Conservation (phyloP, 345 rosid species). For the Citrus trifoliata region DNA sequence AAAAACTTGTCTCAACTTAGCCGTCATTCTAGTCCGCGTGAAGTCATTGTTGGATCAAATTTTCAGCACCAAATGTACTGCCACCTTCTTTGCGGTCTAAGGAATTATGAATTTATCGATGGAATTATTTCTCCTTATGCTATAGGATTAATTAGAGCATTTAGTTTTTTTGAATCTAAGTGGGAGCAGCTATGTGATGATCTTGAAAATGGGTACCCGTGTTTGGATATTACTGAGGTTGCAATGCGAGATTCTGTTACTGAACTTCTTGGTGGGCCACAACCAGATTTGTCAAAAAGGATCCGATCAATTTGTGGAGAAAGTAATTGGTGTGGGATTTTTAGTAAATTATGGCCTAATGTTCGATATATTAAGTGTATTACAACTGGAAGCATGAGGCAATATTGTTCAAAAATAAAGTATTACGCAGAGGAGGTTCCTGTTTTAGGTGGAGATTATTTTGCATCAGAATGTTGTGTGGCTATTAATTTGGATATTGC, state of each 20-base stretch:
- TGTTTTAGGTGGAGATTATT: conserved; percentile 46
- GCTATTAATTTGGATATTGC: conserved; percentile 40
- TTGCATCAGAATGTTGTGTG: conserved; percentile 44
- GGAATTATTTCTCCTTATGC: conserved; percentile 44
- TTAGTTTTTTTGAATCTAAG: conserved; percentile 34
- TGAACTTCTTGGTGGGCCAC: conserved; percentile 42
- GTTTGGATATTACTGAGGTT: conserved; percentile 25
- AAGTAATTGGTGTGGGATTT: conserved; percentile 40
- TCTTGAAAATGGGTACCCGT: conserved; percentile 34
- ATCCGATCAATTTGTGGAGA: conserved; percentile 30
- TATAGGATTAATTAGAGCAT: conserved; percentile 29
- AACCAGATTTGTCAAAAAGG: conserved; percentile 29
- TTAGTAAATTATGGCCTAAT: conserved; percentile 47
- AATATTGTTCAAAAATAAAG: conserved; percentile 41
- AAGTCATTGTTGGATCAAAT: conserved; percentile 40
- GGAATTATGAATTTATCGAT: conserved; percentile 31
- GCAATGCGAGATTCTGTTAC: conserved; percentile 37
- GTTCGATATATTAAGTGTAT: conserved; percentile 40
- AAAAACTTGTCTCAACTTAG: conserved; percentile 20
- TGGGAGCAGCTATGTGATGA: conserved; percentile 48
- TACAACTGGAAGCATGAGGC: conserved; percentile 51
- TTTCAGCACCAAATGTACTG: conserved; percentile 42
- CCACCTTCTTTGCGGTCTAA: conserved; percentile 50
- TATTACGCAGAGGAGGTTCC: conserved; percentile 37
- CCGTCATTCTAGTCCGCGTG: conserved; percentile 28